Evolutionary conservation across 352 stramenopile species (phyloP).

Genomic region (Phytophthora quininea): DNA sequence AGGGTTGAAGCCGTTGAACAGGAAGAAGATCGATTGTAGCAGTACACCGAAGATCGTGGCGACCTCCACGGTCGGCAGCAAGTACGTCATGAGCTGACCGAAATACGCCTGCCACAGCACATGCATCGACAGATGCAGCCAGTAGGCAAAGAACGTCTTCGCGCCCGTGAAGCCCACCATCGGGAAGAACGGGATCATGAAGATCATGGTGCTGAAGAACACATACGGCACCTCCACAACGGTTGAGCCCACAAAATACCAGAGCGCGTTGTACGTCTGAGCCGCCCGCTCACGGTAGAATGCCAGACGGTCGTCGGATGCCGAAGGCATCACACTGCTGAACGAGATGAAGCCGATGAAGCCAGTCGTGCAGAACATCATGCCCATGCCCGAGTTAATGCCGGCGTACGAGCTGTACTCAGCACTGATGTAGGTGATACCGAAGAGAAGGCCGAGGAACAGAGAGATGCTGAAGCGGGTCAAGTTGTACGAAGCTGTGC

Average conservation of each 20-base stretch:
- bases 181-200: background rate
- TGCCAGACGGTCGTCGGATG: background rate
- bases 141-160: background rate
- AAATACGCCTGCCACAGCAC: background rate
- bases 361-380: background rate
- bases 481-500: background rate
- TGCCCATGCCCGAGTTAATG: background rate
- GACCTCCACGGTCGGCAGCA: background rate
- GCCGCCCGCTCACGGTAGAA: background rate
- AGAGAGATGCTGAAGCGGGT: background rate
- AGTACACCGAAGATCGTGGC: background rate
- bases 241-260: background rate
- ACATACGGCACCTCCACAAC: background rate
- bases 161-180: background rate
- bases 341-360: background rate
- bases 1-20: background rate
- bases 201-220: background rate
- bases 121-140: background rate
- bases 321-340: background rate
- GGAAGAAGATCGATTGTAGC: background rate
- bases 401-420: background rate
- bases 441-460: background rate
- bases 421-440: background rate
- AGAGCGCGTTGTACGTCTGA: background rate
- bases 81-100: background rate